Evolutionary conservation across 2,329 filamentous ascomycete genomes (phyloP).

Genomic region (Fusarium poae): DNA sequence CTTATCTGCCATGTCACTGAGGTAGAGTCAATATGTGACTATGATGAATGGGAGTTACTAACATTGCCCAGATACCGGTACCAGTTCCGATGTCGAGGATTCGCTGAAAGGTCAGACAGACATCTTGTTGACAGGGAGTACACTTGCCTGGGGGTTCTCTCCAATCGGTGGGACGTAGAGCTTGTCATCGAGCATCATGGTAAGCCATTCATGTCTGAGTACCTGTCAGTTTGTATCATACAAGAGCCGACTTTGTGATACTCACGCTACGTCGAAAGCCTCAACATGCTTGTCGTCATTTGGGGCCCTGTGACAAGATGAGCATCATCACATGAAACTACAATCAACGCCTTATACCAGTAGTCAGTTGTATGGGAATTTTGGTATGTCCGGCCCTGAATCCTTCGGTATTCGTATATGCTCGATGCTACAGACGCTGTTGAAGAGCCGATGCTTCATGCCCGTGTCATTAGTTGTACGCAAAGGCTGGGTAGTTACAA

Average conservation of each 20-base stretch:
- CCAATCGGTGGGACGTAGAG: constrained; percentile 24
- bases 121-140: accelerated
- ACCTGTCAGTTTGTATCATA: neutral
- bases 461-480: neutral
- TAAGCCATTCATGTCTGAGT: constrained; percentile 33
- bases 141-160: constrained; percentile 19
- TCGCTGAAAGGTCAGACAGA: neutral
- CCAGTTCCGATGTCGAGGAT: constrained; percentile 29
- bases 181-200: constrained; percentile 35
- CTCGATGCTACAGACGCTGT: constrained; percentile 23
- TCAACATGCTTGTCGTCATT: constrained; percentile 37
- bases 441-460: constrained; percentile 12
- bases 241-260: neutral
- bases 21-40: neutral
- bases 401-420: constrained; percentile 32
- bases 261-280: constrained; percentile 33
- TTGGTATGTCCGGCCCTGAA: constrained; percentile 33
- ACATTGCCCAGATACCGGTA: constrained; percentile 34
- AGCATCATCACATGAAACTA: neutral
- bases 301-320: constrained; percentile 13
- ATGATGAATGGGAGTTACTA: accelerated
- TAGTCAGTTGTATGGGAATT: constrained; percentile 34
- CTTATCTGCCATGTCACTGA: constrained; percentile 31
- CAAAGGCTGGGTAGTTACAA: accelerated
- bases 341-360: neutral